Evolutionary conservation across 768 basidiomycete species (phyloP), one percentile per base, ranked within the genome.

Genomic region (Tulasnella calospora): DNA sequence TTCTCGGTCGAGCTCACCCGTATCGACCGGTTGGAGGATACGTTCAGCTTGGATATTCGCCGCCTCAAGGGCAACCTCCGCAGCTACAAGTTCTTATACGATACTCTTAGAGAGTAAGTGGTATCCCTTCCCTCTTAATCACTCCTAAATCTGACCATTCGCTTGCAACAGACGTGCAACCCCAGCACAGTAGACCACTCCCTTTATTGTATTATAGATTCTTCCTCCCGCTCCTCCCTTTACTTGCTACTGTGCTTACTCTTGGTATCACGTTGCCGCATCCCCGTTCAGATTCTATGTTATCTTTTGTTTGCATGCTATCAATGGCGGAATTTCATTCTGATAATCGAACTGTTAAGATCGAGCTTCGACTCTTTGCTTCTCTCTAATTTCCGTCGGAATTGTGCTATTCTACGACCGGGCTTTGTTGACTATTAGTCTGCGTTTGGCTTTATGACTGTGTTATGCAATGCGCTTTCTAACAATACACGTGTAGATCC

Each of bases 1-100:
- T 99, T 99, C 87, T 94, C 91, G 17, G 92, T 98, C 80, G 98
- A 99, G 86, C 85, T 99, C 80, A 98, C 97, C 71, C 87, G 93
- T 82, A 87, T 99, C 82, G 92, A 94, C 84, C 90, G 95, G 80
- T 87, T 99, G 82, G 94, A 92, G 81, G 94, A 94, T 83, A 94
- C 96, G 69, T 96, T 92, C 84, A 92, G 92, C 84, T 87, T 99
- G 82, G 96, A 98, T 85, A 92, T 98, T 83, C 90, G 96, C 82
- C 86, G 98, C 81, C 83, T 98, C 82, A 96, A 97, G 84, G 98
- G 98, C 38, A 94, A 94, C 83, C 86, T 97, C 83, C 89, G 94
- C 85, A 94, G 94, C 84, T 98, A 95, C 86, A 94, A 95, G 85
- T 95, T 93, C 85, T 86, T 95, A 84, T 95, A 95, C 83, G 94